Evolutionary conservation across 768 basidiomycete genomes (phyloP).

Genomic region (Tricholoma bakamatsutake): DNA sequence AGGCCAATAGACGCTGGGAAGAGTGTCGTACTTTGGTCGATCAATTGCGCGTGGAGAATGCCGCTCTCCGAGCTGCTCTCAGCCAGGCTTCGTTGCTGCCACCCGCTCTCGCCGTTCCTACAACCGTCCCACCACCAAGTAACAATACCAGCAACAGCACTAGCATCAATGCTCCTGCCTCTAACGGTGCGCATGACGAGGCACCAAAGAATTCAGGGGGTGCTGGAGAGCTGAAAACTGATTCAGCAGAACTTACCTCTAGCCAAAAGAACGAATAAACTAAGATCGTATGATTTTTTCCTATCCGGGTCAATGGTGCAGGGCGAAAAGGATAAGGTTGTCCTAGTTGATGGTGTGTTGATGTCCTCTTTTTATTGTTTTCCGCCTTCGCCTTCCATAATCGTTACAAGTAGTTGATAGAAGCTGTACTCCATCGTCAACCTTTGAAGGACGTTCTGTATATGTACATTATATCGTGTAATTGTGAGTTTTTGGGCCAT

Average conservation of each 20-base stretch:
- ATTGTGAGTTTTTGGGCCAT: not conserved
- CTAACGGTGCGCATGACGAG: constrained; percentile 25
- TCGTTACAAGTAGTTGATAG: not conserved
- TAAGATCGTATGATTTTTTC: constrained; percentile 8
- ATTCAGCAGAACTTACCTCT: constrained; percentile 15
- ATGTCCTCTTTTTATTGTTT: not conserved
- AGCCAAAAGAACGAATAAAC: constrained; percentile 11
- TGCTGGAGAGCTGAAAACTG: constrained; percentile 21
- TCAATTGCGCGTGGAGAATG: constrained; percentile 79
- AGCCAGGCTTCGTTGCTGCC: constrained; percentile 40
- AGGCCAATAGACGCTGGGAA: constrained; percentile 86
- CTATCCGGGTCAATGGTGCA: constrained; percentile 4
- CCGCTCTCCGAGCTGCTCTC: constrained; percentile 68
- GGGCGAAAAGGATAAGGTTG: not conserved
- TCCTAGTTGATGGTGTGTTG: not conserved
- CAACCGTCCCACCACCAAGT: constrained; percentile 9
- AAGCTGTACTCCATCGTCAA: not conserved
- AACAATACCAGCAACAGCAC: constrained; percentile 7
- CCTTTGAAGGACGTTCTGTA: not conserved
- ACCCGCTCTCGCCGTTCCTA: constrained; percentile 11
- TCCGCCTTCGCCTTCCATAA: not conserved
- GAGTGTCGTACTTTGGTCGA: constrained; percentile 89
- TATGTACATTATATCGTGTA: constrained; percentile 1
- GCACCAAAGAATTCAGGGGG: constrained; percentile 20
- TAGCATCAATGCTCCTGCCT: constrained; percentile 5